Conservation (phyloP, 148 eudicot genomes). For the Fagopyrum esculentum region DNA sequence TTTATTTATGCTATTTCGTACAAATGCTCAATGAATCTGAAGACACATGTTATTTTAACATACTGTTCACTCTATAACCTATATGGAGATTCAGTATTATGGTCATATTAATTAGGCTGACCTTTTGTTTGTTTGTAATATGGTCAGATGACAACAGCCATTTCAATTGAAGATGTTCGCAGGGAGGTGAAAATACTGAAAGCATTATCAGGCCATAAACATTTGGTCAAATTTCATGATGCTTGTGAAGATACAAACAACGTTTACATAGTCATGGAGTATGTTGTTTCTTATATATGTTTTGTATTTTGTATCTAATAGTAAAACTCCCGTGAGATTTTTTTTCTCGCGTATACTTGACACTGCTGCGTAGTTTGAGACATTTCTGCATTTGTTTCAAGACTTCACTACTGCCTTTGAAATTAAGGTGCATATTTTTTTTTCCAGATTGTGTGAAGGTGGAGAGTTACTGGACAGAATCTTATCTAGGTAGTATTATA, state of each 20-base stretch:
- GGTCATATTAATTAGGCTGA: not conserved
- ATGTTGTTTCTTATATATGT: slow-evolving; percentile 22
- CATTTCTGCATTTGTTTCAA: not conserved
- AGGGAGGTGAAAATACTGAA: slow-evolving; percentile 63
- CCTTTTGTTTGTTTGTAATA: not conserved
- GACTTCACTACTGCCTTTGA: not conserved
- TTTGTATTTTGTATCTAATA: not conserved
- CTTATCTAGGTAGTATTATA: slow-evolving; percentile 42
- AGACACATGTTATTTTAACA: not conserved
- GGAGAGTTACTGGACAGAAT: slow-evolving; percentile 65
- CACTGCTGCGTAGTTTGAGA: too few relatives aligned
- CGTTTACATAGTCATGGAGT: slow-evolving; percentile 72
- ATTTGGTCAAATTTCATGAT: slow-evolving; percentile 60
- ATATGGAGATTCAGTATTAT: not conserved
- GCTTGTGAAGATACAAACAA: slow-evolving; percentile 69
- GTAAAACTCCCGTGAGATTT: not conserved
- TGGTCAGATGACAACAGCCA: slow-evolving; percentile 69
- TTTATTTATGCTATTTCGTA: not conserved
- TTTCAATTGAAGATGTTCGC: slow-evolving; percentile 71
- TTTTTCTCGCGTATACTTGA: not conserved
- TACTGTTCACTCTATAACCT: not conserved
- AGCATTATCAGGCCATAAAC: slow-evolving; percentile 59
- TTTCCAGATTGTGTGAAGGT: slow-evolving; percentile 60
- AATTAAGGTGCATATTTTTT: not conserved
- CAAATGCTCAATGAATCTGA: not conserved